Evolutionary conservation across 208 protist genomes (phyloP).

Genomic region (Wallacemonas sp.): DNA sequence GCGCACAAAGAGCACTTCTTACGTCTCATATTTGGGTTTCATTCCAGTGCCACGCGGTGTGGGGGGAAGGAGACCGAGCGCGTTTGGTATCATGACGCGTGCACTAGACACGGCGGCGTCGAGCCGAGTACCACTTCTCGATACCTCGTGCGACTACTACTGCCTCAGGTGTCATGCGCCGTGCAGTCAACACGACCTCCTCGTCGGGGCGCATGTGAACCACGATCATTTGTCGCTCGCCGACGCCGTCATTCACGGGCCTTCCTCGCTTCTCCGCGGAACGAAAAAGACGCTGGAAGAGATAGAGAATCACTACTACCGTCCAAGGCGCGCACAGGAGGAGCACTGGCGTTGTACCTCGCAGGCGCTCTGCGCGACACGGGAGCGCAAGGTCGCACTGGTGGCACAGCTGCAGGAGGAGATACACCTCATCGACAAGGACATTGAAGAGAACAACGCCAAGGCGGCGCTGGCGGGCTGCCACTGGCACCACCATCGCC

Average conservation of each 20-base stretch:
- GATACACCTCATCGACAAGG: background rate
- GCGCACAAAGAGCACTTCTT: too few species aligned
- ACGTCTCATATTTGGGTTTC: too few species aligned
- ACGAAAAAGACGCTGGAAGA: slow-evolving; percentile 22
- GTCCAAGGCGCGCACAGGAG: slow-evolving; percentile 34
- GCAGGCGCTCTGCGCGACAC: slow-evolving; percentile 23
- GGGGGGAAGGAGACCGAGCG: too few species aligned
- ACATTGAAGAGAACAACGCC: background rate
- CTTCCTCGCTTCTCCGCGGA: slow-evolving; percentile 43
- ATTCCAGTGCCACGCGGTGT: too few species aligned
- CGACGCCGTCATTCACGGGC: slow-evolving; percentile 45
- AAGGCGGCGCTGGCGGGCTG: background rate
- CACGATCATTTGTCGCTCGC: slow-evolving; percentile 57
- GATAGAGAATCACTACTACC: slow-evolving; percentile 32
- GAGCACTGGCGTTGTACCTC: slow-evolving; percentile 27
- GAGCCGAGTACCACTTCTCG: slow-evolving; percentile 14
- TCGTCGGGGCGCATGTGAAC: slow-evolving; percentile 68
- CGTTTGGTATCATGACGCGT: too few species aligned
- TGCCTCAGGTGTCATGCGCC: slow-evolving; percentile 55
- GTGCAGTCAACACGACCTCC: slow-evolving; percentile 44
- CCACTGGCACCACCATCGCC: slow-evolving; percentile 3
- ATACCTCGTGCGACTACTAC: slow-evolving; percentile 47
- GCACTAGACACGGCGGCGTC: background rate
- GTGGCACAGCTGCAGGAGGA: slow-evolving; percentile 39
- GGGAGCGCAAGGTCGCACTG: slow-evolving; percentile 21